Base-by-base conservation (phyloP, 257 asterid genomes). In the Rhazya stricta region DNA sequence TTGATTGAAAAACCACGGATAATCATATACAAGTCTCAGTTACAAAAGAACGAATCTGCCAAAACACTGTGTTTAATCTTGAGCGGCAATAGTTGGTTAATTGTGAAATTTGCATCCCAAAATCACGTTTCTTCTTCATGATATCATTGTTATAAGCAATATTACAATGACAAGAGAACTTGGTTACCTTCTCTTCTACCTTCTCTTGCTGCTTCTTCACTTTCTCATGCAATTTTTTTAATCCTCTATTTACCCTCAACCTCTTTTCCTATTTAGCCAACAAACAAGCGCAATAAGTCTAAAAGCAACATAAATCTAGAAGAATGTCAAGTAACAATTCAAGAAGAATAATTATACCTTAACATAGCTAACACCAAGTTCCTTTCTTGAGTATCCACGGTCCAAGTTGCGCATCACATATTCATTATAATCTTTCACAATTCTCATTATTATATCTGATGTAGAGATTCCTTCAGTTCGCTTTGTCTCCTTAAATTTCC, bases 351-450 rank as follows among this genome's bases (percentile, higher is more conserved):
- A 43, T 21, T 63, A 72, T 79, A 83, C 91, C 89, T 89, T 89
- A 70, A 88, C 93, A 71, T 86, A 89, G 85, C 91, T 89, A 48
- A 89, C 83, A 73, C 85, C 85, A 70, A 89, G 94, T 32, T 89
- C 91, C 80, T 86, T 85, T 72, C 91, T 89, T n/a, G 94, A 75
- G 73, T 89, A 89, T 50, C 93, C 93, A 69, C 91, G 83, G 72
- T 88, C 93, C 89, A 88, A 84, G 71, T 86, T 89, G 72, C 91
- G 94, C 91, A 87, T 87, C 74, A 89, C 91, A 85, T 89, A 87
- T 61, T 88, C 86, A 54, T 89, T 89, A 80, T 89, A 89, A 76
- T 89, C 91, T 73, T 87, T 89, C 53, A 89, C 87, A 45, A 89
- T 87, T 81, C 94, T 77, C 94, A 89, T 87, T 53, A 89, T 87